phyloP scores from a whole-genome alignment of 1,284 basidiomycete species.

The Cystobasidium slooffiae region DNA sequence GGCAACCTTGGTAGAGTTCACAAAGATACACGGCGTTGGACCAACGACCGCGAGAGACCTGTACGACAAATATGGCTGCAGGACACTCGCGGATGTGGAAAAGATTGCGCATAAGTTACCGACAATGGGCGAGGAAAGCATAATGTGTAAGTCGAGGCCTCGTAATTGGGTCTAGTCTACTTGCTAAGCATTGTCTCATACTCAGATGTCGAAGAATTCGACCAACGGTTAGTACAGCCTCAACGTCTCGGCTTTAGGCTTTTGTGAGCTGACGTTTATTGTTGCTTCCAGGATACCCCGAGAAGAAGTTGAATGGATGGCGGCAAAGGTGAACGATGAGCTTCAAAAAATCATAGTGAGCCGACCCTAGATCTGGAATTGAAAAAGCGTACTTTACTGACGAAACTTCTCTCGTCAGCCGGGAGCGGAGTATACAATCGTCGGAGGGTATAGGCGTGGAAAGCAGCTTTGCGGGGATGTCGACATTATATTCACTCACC shows the following conservation, averaged over 20 bases:
- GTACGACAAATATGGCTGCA: conserved; percentile 64
- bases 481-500: conserved; percentile 76
- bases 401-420: background rate
- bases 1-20: conserved; percentile 64
- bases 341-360: conserved; percentile 65
- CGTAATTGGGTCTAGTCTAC: background rate
- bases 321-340: conserved; percentile 64
- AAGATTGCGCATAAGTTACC: conserved; percentile 13
- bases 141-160: conserved; percentile 18
- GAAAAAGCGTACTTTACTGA: background rate
- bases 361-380: conserved; percentile 62
- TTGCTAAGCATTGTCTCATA: background rate
- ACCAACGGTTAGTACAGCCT: conserved; percentile 6
- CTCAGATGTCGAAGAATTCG: conserved; percentile 39
- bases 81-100: conserved; percentile 68
- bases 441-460: conserved; percentile 71
- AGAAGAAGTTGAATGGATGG: conserved; percentile 70
- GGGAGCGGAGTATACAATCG: conserved; percentile 3
- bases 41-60: conserved; percentile 68
- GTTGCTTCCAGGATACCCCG: conserved; percentile 64
- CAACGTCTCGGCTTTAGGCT: too few species aligned
- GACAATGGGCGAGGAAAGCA: conserved; percentile 37
- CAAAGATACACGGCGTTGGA: conserved; percentile 73
- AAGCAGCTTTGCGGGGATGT: conserved; percentile 74
- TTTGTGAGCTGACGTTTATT: background rate